Evolutionary conservation across 768 basidiomycete genomes (phyloP).

Genomic region (Mycena indigotica): DNA sequence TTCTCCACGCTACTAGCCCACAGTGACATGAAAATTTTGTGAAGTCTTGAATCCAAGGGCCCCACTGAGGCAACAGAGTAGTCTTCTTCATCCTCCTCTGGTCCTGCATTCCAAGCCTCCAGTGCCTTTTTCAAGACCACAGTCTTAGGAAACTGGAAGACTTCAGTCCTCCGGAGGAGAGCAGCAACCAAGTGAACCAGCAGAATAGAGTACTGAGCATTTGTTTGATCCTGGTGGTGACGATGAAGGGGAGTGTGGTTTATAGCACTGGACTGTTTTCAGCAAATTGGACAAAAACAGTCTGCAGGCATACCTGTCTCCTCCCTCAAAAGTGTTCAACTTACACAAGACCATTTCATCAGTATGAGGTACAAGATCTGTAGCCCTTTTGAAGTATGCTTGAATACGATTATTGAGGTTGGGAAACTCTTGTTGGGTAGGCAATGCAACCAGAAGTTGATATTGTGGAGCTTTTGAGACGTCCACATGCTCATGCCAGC

Average conservation of each 20-base stretch:
- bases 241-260: slow-evolving; percentile 28
- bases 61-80: no score
- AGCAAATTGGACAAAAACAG: background rate
- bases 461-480: background rate
- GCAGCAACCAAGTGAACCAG: slow-evolving; percentile 11
- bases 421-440: background rate
- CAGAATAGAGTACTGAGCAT: slow-evolving; percentile 18
- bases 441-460: background rate
- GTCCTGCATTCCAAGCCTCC: no score
- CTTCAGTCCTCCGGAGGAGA: no score
- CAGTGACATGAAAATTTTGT: background rate
- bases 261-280: slow-evolving; percentile 17
- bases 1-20: slow-evolving; percentile 16
- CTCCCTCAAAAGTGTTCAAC: slow-evolving; percentile 17
- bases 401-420: background rate
- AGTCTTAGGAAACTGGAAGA: no score
- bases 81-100: no score
- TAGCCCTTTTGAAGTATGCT: slow-evolving; percentile 3
- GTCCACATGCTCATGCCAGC: background rate
- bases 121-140: no score
- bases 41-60: background rate
- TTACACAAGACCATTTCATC: slow-evolving; percentile 16
- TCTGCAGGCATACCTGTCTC: slow-evolving; percentile 17
- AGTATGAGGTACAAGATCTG: slow-evolving; percentile 8
- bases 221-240: slow-evolving; percentile 10